Base-by-base conservation (phyloP, 257 asterid genomes). In the Nicotiana tabacum region DNA sequence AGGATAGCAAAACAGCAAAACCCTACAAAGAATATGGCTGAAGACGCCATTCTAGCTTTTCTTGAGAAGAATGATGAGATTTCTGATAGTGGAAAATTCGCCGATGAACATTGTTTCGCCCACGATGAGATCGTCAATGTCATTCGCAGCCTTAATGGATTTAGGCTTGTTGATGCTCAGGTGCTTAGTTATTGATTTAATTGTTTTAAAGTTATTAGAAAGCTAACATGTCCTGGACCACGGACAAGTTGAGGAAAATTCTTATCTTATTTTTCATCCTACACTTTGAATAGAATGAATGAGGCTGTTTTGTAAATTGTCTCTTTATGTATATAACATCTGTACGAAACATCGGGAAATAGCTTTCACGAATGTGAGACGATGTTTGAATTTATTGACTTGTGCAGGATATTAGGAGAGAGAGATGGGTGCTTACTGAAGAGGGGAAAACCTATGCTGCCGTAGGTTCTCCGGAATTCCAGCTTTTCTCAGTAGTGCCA, bases 381-480 rank as follows among this genome's bases (percentile, higher is more conserved):
- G 24, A 74, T 74, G 15, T 74, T 48, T 74, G 43, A 48, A 24
- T 48, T 74, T 5, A 46, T 51, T 64, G 46, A 83, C 85, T 68
- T 58, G 64, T 85, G 84, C 91, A 94, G 99, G 99, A 94, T 81
- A 91, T 94, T 69, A 93, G 92, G 92, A 88, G 89, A 82, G 98
- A 94, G 80, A 88, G 84, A 82, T 96, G 98, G 98, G 90, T 91
- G 35, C 97, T 96, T 67, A 92, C 98, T 10, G 86, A 88, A 33
- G 99, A 96, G 90, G 99, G 98, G 27, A 88, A 87, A 56, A 66
- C 83, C 43, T 96, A 94, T 86, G 91, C 97, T 57, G 89, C 83
- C 18, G 83, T 85, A 27, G 99, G 98, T 84, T 92, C 98, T 80
- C 98, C 99, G 27, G 99, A 96, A 92, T 92, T 88, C 30, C 97